Conservation (phyloP, 768 basidiomycete genomes). For the Mycena haematopus region DNA sequence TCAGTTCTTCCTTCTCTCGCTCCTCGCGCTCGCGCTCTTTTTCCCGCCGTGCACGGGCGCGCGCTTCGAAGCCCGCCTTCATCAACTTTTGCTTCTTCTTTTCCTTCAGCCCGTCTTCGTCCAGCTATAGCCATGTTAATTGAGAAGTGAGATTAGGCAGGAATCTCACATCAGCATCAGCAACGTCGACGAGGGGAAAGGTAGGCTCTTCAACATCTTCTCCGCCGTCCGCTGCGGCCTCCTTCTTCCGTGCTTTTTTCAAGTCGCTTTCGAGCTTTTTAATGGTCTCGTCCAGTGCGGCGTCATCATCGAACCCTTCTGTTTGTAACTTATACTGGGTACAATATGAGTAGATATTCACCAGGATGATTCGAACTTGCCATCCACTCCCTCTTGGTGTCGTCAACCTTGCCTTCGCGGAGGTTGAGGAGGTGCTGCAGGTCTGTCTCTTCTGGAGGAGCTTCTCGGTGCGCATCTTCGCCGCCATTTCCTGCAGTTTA, state of each 20-base stretch:
- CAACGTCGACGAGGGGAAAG: constrained; percentile 91
- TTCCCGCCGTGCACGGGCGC: constrained; percentile 82
- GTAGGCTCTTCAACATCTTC: constrained; percentile 73
- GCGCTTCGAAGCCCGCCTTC: constrained; percentile 94
- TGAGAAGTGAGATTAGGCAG: no score
- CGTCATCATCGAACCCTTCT: constrained; percentile 82
- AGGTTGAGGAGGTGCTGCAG: constrained; percentile 69
- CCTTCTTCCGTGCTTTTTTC: constrained; percentile 82
- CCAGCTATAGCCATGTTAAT: constrained; percentile 43
- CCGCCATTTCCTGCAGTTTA: constrained; percentile 90
- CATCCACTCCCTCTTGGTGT: constrained; percentile 79
- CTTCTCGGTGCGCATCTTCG: constrained; percentile 86
- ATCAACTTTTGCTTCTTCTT: constrained; percentile 92
- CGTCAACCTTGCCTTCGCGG: constrained; percentile 62
- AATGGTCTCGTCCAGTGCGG: constrained; percentile 78
- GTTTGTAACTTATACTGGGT: constrained; percentile 61
- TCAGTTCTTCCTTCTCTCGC: constrained; percentile 69
- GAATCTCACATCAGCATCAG: constrained; percentile 68
- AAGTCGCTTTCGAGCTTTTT: constrained; percentile 86
- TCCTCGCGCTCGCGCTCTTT: constrained; percentile 87
- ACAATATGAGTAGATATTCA: neutral
- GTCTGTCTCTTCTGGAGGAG: constrained; percentile 79
- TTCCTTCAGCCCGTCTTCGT: constrained; percentile 92
- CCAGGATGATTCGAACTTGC: constrained; percentile 44
- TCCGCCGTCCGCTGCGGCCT: constrained; percentile 72